phyloP scores from a whole-genome alignment of 768 basidiomycete genomes.

The Trichaptum fuscoviolaceum region DNA sequence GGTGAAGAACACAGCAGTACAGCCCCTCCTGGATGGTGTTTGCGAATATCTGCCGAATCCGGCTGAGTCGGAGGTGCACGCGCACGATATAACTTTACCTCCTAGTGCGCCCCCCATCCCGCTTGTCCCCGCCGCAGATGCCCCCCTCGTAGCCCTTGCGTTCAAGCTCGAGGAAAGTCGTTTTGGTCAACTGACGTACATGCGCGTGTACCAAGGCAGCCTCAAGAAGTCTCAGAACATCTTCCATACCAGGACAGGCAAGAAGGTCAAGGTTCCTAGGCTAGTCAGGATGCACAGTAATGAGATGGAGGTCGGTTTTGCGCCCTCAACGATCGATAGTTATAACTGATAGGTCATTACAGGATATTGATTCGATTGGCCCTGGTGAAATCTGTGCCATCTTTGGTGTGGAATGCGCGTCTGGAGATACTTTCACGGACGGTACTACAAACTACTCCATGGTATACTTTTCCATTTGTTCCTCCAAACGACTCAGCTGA shows the following conservation, averaged over 20 bases:
- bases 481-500: background rate
- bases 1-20: constrained; percentile 94
- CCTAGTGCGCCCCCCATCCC: constrained; percentile 62
- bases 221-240: constrained; percentile 82
- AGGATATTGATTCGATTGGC: constrained; percentile 91
- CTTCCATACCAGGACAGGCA: constrained; percentile 90
- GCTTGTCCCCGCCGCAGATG: constrained; percentile 76
- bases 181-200: constrained; percentile 96
- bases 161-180: constrained; percentile 99
- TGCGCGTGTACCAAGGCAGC: constrained; percentile 95
- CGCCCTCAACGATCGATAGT: background rate
- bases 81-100: constrained; percentile 76
- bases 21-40: constrained; percentile 90
- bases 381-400: constrained; percentile 99
- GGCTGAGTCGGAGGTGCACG: constrained; percentile 68
- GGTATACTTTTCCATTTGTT: constrained; percentile 43
- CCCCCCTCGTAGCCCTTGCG: constrained; percentile 88
- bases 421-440: constrained; percentile 97
- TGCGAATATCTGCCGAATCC: constrained; percentile 94
- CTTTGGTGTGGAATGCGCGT: constrained; percentile 97
- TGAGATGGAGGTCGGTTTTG: constrained; percentile 84
- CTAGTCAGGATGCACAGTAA: constrained; percentile 98
- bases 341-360: constrained; percentile 2
- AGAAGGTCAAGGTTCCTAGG: constrained; percentile 94
- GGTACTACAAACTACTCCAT: constrained; percentile 87